Evolutionary conservation across 2,329 filamentous ascomycete species (phyloP).

Genomic region (Proliferodiscus dingleyae): DNA sequence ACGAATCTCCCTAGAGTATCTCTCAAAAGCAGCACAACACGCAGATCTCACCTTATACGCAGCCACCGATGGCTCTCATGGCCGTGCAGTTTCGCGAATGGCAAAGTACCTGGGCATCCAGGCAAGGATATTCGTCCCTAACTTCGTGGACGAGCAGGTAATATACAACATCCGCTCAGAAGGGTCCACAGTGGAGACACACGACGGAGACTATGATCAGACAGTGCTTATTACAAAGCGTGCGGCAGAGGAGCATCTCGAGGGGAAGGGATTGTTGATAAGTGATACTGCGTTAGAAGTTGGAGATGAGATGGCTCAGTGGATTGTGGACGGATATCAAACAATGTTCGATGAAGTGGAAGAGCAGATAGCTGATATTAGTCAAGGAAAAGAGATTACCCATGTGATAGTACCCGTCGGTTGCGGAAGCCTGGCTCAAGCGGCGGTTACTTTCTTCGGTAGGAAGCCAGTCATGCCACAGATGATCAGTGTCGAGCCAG

Average conservation of each 20-base stretch:
- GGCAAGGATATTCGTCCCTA: constrained; percentile 59
- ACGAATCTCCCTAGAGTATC: background rate
- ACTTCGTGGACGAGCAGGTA: constrained; percentile 50
- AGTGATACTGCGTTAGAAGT: constrained; percentile 65
- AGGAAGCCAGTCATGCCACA: constrained; percentile 43
- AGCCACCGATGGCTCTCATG: constrained; percentile 74
- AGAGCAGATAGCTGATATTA: constrained; percentile 46
- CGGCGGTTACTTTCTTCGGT: constrained; percentile 57
- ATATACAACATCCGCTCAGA: constrained; percentile 53
- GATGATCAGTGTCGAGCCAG: constrained; percentile 61
- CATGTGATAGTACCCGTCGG: constrained; percentile 63
- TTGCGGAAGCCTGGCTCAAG: constrained; percentile 67
- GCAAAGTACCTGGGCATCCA: constrained; percentile 51
- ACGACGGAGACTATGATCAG: constrained; percentile 59
- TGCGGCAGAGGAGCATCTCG: constrained; percentile 33
- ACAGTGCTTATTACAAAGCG: constrained; percentile 47
- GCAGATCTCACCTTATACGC: constrained; percentile 47
- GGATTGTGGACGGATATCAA: constrained; percentile 73
- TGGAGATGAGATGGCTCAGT: constrained; percentile 61
- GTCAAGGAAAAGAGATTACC: constrained; percentile 33
- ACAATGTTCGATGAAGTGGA: constrained; percentile 69
- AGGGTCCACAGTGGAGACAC: constrained; percentile 53
- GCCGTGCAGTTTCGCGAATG: constrained; percentile 67
- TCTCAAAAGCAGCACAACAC: background rate
- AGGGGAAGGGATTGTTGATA: constrained; percentile 49